phyloP scores from a whole-genome alignment of 805 yeast species.

The Saccharomyces eubayanus region DNA sequence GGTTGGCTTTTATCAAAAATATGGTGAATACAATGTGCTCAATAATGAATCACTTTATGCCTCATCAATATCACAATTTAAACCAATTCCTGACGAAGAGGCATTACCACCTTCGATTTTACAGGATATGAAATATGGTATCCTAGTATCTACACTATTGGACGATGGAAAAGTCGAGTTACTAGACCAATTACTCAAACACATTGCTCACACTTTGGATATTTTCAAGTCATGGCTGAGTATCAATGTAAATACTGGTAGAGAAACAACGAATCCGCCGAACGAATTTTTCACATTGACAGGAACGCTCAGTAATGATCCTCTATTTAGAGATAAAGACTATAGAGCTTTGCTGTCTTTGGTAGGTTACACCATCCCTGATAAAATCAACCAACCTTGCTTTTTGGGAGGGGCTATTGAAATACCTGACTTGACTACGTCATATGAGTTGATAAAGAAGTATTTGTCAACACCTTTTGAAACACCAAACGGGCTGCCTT shows the following conservation, averaged over 20 bases:
- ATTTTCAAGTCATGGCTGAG: constrained; percentile 13
- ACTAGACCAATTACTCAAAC: constrained; percentile 14
- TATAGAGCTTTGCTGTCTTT: constrained; percentile 22
- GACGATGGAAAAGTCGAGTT: constrained; percentile 25
- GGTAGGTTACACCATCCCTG: constrained; percentile 20
- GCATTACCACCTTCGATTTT: constrained; percentile 16
- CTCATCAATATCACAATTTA: constrained; percentile 21
- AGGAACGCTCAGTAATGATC: constrained; percentile 1
- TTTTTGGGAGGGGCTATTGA: constrained; percentile 11
- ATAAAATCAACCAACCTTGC: constrained; percentile 12
- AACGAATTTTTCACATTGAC: constrained; percentile 9
- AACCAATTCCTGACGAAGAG: constrained; percentile 16
- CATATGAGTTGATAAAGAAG: constrained; percentile 12
- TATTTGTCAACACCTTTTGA: constrained; percentile 22
- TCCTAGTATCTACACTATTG: constrained; percentile 27
- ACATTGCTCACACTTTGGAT: constrained; percentile 14
- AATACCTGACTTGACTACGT: constrained; percentile 8
- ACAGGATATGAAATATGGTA: constrained; percentile 24
- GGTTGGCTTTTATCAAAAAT: constrained; percentile 38
- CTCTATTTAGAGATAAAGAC: constrained; percentile 19
- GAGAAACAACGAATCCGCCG: constrained; percentile 10
- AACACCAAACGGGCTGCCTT: constrained; percentile 22
- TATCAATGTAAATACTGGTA: constrained; percentile 4
- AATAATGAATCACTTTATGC: constrained; percentile 8
- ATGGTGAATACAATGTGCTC: constrained; percentile 31